A percentile compares a stretch with the other conserved stretches of the same genome.
Evolutionary conservation across 2,329 filamentous ascomycete genomes (phyloP).

Genomic region (Penicillium sclerotigenum): DNA sequence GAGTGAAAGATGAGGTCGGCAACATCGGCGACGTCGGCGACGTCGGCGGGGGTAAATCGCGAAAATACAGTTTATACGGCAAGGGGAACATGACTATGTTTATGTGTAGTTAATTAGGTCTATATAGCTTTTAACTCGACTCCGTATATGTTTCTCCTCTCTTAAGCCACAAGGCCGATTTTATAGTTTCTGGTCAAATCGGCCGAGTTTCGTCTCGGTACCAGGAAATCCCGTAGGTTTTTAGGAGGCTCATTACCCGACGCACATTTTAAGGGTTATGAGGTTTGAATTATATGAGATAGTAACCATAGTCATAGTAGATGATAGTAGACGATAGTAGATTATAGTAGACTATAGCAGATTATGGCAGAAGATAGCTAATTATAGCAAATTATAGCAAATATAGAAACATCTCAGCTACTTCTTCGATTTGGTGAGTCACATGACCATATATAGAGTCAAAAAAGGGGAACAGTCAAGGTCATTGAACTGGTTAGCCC

Average conservation of each 20-base stretch:
- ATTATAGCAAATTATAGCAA: not conserved
- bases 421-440: constrained; percentile 1
- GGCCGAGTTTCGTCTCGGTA: constrained; percentile 20
- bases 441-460: constrained; percentile 10
- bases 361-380: not conserved
- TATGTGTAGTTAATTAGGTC: not conserved
- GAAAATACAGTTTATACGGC: not conserved
- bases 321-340: not conserved
- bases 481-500: not conserved
- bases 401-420: not conserved
- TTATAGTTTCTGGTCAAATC: constrained; percentile 7
- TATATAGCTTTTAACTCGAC: not conserved
- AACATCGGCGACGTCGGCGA: constrained; percentile 2
- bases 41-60: not conserved
- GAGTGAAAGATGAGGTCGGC: not conserved
- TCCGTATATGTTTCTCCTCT: constrained; percentile 11
- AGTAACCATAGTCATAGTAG: not conserved
- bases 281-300: not conserved
- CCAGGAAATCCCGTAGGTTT: constrained; percentile 8
- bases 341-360: not conserved
- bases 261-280: not conserved
- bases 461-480: not conserved
- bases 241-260: constrained; percentile 9
- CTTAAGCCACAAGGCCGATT: constrained; percentile 4
- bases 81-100: not conserved